Conservation (phyloP, 352 stramenopile genomes). For the Pythium rishiriense region DNA sequence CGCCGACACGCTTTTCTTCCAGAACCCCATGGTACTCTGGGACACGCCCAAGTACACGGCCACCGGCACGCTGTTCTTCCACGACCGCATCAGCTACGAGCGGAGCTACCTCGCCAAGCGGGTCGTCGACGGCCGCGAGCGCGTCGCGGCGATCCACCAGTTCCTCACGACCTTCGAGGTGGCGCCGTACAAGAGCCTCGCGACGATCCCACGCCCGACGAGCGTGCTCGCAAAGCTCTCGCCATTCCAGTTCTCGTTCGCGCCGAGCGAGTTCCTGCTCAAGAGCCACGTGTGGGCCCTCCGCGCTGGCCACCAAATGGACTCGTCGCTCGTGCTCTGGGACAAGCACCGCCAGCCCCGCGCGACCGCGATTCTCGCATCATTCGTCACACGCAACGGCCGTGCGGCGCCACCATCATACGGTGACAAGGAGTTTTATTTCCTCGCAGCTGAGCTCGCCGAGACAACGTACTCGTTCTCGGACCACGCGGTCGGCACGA, state of each 20-base stretch:
- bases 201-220: conserved; percentile 1
- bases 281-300: conserved; percentile 66
- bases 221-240: conserved; percentile 15
- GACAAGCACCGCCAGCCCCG: conserved; percentile 59
- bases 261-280: conserved; percentile 57
- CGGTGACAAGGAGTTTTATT: conserved; percentile 80
- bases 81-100: conserved; percentile 51
- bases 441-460: conserved; percentile 57
- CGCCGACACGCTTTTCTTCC: conserved; percentile 67
- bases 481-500: conserved; percentile 52
- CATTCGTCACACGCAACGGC: conserved; percentile 44
- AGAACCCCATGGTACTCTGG: conserved; percentile 53
- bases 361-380: conserved; percentile 57
- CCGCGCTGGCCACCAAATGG: conserved; percentile 64
- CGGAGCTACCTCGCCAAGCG: conserved; percentile 45
- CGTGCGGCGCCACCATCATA: conserved; percentile 40
- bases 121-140: conserved; percentile 25
- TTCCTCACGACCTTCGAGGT: conserved; percentile 16
- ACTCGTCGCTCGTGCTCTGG: conserved; percentile 78
- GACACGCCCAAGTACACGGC: conserved; percentile 44
- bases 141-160: conserved; percentile 8
- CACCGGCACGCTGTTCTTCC: conserved; percentile 67
- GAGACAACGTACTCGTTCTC: conserved; percentile 69
- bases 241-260: conserved; percentile 17
- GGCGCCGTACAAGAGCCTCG: conserved; percentile 2